phyloP scores from a whole-genome alignment of 345 rosid species.

The Eucalyptus tenuipes region DNA sequence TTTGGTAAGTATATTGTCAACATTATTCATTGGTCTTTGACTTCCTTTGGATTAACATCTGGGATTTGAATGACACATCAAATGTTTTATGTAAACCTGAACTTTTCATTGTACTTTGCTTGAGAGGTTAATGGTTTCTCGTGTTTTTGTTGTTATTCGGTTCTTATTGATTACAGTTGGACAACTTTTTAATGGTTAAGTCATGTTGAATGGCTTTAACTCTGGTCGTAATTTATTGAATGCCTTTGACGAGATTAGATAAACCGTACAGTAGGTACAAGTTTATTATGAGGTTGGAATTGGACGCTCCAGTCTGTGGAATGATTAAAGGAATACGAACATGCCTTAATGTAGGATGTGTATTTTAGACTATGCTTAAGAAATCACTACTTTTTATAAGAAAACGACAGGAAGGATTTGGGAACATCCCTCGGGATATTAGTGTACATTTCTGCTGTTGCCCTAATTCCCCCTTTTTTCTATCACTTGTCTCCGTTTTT shows the following conservation, averaged over 20 bases:
- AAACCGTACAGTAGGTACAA: background rate
- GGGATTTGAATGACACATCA: background rate
- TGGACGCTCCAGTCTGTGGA: background rate
- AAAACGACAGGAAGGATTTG: background rate
- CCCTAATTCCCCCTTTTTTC: background rate
- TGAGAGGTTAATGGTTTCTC: background rate
- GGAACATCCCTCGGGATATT: background rate
- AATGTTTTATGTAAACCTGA: background rate
- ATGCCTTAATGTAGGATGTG: background rate
- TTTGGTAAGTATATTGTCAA: slow-evolving; percentile 41
- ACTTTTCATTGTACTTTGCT: background rate
- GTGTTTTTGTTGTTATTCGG: background rate
- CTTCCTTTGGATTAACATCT: background rate
- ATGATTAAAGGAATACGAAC: background rate
- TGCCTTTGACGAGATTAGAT: background rate
- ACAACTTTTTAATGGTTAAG: background rate
- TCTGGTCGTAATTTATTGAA: background rate
- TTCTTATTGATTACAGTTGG: background rate
- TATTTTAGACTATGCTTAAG: background rate
- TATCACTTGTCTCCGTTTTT: background rate
- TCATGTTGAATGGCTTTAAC: background rate
- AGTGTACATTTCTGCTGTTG: background rate
- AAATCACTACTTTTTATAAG: background rate
- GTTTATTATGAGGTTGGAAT: background rate
- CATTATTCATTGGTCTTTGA: background rate